Percentiles rank a stretch among this genome's conserved stretches.
Conservation (phyloP, 2,329 filamentous ascomycete genomes). For the Helicocarpus griseus region DNA sequence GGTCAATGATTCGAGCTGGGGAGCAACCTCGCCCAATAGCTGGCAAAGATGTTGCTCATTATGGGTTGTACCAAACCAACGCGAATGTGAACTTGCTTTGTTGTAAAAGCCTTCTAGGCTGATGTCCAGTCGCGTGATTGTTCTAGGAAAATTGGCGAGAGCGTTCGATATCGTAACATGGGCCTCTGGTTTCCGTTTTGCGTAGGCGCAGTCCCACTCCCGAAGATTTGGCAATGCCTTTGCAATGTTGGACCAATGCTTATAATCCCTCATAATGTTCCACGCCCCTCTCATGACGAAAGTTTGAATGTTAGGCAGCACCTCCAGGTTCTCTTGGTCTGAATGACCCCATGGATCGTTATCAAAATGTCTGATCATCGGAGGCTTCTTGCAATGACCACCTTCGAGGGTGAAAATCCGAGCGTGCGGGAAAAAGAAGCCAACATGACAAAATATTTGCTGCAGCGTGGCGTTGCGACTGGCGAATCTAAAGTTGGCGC, state of each 20-base stretch:
- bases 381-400: conserved; percentile 67
- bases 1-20: conserved; percentile 55
- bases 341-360: conserved; percentile 21
- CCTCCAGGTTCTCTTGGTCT: conserved; percentile 31
- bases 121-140: conserved; percentile 55
- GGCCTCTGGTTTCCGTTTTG: conserved; percentile 64
- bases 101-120: conserved; percentile 62
- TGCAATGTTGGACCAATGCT: conserved; percentile 55
- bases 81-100: conserved; percentile 51
- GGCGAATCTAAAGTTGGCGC: conserved; percentile 21
- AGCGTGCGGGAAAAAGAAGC: conserved; percentile 48
- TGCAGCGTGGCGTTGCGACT: conserved; percentile 60
- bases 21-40: conserved; percentile 51
- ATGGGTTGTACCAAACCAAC: conserved; percentile 36
- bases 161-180: conserved; percentile 60
- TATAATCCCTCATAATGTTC: conserved; percentile 59
- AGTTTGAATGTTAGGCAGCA: conserved; percentile 50
- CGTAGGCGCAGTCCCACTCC: conserved; percentile 47
- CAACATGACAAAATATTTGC: conserved; percentile 58
- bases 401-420: conserved; percentile 63
- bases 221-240: conserved; percentile 54
- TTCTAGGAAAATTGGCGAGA: conserved; percentile 47
- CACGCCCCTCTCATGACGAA: conserved; percentile 66
- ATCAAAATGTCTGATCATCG: conserved; percentile 53
- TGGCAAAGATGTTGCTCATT: conserved; percentile 56